These are phyloP conservation scores for Synchytrium microbalum DNA, from an alignment of 371 early-diverging fungal species.

Conservation along the genomic window DNA sequence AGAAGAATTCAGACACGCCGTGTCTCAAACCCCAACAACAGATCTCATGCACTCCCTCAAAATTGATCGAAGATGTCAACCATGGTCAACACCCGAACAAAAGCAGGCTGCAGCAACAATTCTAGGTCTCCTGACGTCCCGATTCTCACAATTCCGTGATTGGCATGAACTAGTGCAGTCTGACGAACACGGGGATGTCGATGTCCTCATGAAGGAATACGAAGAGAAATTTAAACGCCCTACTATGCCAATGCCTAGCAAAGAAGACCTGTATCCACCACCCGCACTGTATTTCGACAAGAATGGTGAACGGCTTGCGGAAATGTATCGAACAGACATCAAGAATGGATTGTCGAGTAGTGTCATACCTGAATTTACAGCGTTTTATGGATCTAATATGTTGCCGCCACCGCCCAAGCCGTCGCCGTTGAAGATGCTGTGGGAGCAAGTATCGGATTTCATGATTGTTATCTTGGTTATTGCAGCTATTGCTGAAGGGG, in stretches of 20 bases:
- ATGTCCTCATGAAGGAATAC: conserved; percentile 49
- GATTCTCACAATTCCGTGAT: conserved; percentile 63
- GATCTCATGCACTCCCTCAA: conserved; percentile 70
- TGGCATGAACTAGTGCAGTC: conserved; percentile 83
- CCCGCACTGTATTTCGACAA: conserved; percentile 82
- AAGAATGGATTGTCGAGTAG: conserved; percentile 54
- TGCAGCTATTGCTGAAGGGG: conserved; percentile 64
- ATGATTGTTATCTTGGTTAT: conserved; percentile 73
- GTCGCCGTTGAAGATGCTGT: conserved; percentile 60
- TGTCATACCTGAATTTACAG: conserved; percentile 43
- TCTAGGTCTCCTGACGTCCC: conserved; percentile 43
- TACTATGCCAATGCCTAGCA: conserved; percentile 42
- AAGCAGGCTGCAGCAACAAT: conserved; percentile 58
- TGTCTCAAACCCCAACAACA: conserved; percentile 58
- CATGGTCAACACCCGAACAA: conserved; percentile 58
- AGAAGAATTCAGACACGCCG: conserved; percentile 71
- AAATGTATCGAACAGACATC: conserved; percentile 73
- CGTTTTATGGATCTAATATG: conserved; percentile 66
- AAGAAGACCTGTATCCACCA: conserved; percentile 44
- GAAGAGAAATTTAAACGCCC: conserved; percentile 36
- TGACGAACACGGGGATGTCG: conserved; percentile 65
- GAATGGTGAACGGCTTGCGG: conserved; percentile 58
- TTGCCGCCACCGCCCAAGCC: conserved; percentile 59
- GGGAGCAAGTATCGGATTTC: conserved; percentile 71
- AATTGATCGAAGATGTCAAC: conserved; percentile 73